Conservation (phyloP, 2,329 filamentous ascomycete genomes). For the Paramyrothecium roridum region DNA sequence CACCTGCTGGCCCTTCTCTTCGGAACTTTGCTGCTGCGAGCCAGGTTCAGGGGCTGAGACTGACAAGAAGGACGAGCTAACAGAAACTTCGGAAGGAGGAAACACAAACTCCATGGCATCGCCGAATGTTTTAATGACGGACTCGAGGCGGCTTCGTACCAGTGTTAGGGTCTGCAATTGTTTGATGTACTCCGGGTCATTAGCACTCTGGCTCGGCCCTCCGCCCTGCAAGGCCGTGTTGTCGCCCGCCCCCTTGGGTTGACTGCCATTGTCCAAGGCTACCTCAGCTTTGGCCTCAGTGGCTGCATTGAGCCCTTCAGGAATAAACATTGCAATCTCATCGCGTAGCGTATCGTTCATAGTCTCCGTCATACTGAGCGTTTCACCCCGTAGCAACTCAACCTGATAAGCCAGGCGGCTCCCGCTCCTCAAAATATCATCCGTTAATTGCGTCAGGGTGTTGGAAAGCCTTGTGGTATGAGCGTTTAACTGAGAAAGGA, state of each 20-base stretch:
- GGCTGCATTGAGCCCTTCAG: constrained; percentile 39
- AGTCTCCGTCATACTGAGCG: constrained; percentile 73
- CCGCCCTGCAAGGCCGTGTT: constrained; percentile 10
- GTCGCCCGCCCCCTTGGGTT: constrained; percentile 16
- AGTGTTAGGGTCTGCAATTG: constrained; percentile 79
- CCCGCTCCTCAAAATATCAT: constrained; percentile 89
- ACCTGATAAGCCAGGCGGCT: constrained; percentile 91
- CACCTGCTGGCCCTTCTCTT: constrained; percentile 85
- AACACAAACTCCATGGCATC: constrained; percentile 95
- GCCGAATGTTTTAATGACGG: constrained; percentile 87
- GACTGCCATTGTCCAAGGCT: constrained; percentile 8
- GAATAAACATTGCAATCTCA: constrained; percentile 72
- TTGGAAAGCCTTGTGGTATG: constrained; percentile 81
- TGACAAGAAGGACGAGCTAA: constrained; percentile 82
- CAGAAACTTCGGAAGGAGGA: constrained; percentile 80
- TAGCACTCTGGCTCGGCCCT: constrained; percentile 10
- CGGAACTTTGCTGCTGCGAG: constrained; percentile 61
- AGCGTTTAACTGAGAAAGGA: constrained; percentile 84
- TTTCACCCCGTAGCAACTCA: constrained; percentile 86
- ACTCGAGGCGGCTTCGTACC: constrained; percentile 80
- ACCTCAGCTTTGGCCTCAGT: constrained; percentile 18
- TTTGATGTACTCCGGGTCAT: constrained; percentile 66
- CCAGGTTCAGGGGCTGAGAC: constrained; percentile 81
- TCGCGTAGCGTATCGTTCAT: constrained; percentile 69
- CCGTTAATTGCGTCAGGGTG: constrained; percentile 83